These are phyloP conservation scores for Epichloe sp. DNA, from an alignment of 2,329 filamentous ascomycete species.

Conservation along the genomic window DNA sequence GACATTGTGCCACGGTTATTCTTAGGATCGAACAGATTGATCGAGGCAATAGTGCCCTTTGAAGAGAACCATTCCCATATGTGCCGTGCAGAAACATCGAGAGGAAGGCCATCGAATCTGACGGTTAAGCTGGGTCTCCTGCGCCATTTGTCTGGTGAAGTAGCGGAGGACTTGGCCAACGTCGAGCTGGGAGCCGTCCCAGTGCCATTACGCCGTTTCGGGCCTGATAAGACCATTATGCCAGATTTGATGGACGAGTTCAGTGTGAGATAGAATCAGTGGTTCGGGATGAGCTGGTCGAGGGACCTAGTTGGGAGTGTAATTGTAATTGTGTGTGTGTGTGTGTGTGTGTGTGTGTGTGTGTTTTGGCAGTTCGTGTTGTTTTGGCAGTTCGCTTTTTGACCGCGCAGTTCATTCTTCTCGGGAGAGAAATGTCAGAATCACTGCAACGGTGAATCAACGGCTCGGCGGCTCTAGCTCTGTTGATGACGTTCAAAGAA, in stretches of 20 bases:
- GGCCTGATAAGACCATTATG: not conserved
- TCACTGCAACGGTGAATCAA: not conserved
- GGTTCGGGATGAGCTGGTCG: not conserved
- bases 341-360: too few species aligned
- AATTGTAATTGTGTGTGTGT: too few species aligned
- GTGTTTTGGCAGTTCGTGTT: not conserved
- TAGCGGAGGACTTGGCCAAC: not conserved
- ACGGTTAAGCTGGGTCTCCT: conserved; percentile 22
- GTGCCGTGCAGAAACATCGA: conserved; percentile 23
- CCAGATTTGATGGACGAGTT: not conserved
- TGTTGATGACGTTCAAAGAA: not conserved
- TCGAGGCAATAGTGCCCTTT: conserved; percentile 39
- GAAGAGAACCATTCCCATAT: conserved; percentile 39
- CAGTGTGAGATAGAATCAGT: not conserved
- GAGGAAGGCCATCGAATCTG: conserved; percentile 21
- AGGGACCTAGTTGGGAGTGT: not conserved
- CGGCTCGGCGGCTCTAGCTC: not conserved
- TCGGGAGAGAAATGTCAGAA: not conserved
- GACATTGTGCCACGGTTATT: conserved; percentile 11
- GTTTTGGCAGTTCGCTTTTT: not conserved
- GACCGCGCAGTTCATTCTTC: not conserved
- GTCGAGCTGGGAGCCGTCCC: not conserved
- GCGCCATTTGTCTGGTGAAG: conserved; percentile 14
- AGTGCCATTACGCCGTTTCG: not conserved
- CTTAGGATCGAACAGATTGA: conserved; percentile 33